phyloP scores from a whole-genome alignment of 352 stramenopile genomes.

The Phytophthora colocasiae region DNA sequence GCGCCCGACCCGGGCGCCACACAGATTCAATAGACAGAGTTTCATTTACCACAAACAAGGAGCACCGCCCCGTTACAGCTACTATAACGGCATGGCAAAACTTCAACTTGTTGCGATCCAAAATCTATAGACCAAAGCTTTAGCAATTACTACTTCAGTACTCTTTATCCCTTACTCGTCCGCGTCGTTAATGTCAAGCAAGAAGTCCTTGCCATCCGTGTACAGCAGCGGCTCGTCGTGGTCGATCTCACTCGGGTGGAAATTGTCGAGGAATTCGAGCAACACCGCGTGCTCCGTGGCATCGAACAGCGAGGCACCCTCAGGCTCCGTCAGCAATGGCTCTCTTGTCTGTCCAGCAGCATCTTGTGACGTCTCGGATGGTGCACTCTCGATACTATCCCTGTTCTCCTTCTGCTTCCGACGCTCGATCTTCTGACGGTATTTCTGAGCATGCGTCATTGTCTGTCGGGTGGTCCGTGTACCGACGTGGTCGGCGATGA shows the following conservation, averaged over 20 bases:
- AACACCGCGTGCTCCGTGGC: slow-evolving; percentile 23
- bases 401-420: slow-evolving; percentile 16
- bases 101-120: slow-evolving; percentile 16
- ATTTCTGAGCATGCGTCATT: slow-evolving; percentile 51
- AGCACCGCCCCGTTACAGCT: no score
- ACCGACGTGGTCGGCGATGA: slow-evolving; percentile 40
- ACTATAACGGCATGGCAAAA: not conserved
- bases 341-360: slow-evolving; percentile 2
- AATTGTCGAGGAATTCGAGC: slow-evolving; percentile 34
- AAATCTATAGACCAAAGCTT: not conserved
- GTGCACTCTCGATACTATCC: slow-evolving; percentile 10
- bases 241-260: slow-evolving; percentile 31
- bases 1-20: no score
- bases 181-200: slow-evolving; percentile 2
- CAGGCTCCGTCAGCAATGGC: slow-evolving; percentile 11
- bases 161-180: not conserved
- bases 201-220: slow-evolving; percentile 10
- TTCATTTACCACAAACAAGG: no score
- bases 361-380: slow-evolving; percentile 11
- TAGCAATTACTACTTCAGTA: no score
- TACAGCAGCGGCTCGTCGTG: slow-evolving; percentile 23
- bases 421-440: slow-evolving; percentile 45
- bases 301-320: slow-evolving; percentile 1
- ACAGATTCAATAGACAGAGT: no score
- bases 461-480: slow-evolving; percentile 39